Conservation (phyloP, 306 rosid genomes). For the Ochetophila trinervis region DNA sequence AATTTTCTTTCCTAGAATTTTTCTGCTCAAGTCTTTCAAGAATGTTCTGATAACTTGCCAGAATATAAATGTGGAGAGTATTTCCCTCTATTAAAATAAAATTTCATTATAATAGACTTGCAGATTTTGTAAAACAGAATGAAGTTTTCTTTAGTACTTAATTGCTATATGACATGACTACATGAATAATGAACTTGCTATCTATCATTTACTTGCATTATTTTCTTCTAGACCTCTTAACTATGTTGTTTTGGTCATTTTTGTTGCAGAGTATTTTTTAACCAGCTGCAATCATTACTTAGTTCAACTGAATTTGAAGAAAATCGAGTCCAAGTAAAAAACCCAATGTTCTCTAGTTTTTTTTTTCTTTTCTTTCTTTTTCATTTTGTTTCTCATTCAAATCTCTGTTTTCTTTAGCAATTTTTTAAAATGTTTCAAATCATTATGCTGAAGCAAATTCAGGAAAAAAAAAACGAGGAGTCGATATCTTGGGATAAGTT, state of each 20-base stretch:
- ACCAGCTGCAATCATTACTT: slow-evolving; percentile 56
- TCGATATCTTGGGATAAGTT: slow-evolving; percentile 58
- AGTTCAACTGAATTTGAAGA: slow-evolving; percentile 49
- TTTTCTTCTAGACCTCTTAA: slow-evolving; percentile 10
- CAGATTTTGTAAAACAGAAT: too few relatives aligned
- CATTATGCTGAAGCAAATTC: slow-evolving; percentile 38
- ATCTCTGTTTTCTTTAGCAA: slow-evolving; percentile 13
- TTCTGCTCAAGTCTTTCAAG: slow-evolving; percentile 1
- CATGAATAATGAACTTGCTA: slow-evolving; percentile 9
- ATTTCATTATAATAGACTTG: too few relatives aligned
- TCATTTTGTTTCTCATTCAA: background rate
- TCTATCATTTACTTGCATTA: background rate
- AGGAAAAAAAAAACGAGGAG: slow-evolving; percentile 53
- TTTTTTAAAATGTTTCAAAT: slow-evolving; percentile 25
- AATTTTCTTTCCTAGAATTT: background rate
- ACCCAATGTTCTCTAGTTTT: slow-evolving; percentile 20
- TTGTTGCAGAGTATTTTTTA: slow-evolving; percentile 61
- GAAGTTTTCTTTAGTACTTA: too few relatives aligned
- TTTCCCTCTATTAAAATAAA: too few relatives aligned
- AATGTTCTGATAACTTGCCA: too few relatives aligned
- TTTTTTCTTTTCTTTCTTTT: slow-evolving; percentile 14
- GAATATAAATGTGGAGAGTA: too few relatives aligned
- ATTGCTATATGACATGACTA: background rate
- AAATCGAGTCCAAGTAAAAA: slow-evolving; percentile 65
- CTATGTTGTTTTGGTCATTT: slow-evolving; percentile 6